Conservation (phyloP, 2,329 filamentous ascomycete species). For the Penicillium crustosum region DNA sequence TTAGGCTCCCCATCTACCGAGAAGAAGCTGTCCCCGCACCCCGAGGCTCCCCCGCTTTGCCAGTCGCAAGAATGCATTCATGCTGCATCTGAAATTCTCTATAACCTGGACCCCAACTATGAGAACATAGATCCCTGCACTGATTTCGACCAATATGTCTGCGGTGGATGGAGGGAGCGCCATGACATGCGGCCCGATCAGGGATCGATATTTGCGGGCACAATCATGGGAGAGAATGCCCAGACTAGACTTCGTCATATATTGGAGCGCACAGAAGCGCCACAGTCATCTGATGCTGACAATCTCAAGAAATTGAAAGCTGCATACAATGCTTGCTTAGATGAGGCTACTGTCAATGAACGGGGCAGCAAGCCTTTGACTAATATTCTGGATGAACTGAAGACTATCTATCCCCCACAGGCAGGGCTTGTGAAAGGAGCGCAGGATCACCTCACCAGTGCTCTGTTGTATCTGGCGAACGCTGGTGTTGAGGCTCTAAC, state of each 20-base stretch:
- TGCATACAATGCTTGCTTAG: conserved; percentile 65
- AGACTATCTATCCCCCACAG: conserved; percentile 45
- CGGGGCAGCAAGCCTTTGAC: conserved; percentile 58
- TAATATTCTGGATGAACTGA: conserved; percentile 56
- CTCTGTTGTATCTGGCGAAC: conserved; percentile 39
- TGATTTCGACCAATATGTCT: conserved; percentile 68
- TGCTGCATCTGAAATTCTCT: conserved; percentile 61
- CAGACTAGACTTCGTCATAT: conserved; percentile 62
- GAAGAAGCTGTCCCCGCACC: conserved; percentile 13
- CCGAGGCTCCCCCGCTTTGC: conserved; percentile 44
- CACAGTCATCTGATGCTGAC: conserved; percentile 33
- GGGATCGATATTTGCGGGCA: conserved; percentile 59
- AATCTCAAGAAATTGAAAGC: conserved; percentile 68
- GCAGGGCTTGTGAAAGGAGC: conserved; percentile 25
- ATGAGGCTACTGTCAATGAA: conserved; percentile 58
- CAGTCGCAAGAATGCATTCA: conserved; percentile 62
- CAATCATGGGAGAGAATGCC: conserved; percentile 61
- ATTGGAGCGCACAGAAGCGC: conserved; percentile 52
- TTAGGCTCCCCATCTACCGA: conserved; percentile 7
- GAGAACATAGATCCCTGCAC: conserved; percentile 65
- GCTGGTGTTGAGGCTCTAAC: conserved; percentile 40
- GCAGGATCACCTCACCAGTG: conserved; percentile 35
- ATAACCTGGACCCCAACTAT: conserved; percentile 63
- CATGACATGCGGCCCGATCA: conserved; percentile 67
- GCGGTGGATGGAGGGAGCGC: conserved; percentile 63